phyloP scores from a whole-genome alignment of 768 basidiomycete genomes.

The Pholiota microspora region DNA sequence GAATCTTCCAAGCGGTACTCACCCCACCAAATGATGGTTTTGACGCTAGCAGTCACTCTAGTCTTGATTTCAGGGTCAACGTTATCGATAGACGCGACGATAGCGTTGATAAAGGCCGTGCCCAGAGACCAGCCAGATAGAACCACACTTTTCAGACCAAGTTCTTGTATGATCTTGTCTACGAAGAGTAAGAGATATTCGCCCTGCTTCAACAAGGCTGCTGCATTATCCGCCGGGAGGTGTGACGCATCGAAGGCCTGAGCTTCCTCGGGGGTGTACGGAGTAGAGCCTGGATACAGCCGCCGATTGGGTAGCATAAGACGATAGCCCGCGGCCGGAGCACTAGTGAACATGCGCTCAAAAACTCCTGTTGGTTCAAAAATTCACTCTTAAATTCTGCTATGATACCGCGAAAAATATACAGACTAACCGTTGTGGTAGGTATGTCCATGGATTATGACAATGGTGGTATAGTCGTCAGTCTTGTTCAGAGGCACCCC shows the following conservation, averaged over 20 bases:
- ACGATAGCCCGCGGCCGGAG: conserved; percentile 19
- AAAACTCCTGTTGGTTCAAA: conserved; percentile 20
- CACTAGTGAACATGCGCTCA: conserved; percentile 18
- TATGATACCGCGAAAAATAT: background rate
- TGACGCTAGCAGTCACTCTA: conserved; percentile 14
- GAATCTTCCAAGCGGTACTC: no score
- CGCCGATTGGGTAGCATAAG: conserved; percentile 32
- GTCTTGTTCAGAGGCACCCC: conserved; percentile 17
- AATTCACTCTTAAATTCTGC: background rate
- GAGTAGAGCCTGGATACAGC: conserved; percentile 30
- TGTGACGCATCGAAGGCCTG: conserved; percentile 12
- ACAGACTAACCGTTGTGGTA: conserved; percentile 23
- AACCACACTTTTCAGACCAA: conserved; percentile 17
- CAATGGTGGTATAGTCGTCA: conserved; percentile 21
- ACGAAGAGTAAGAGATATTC: conserved; percentile 26
- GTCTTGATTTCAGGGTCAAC: conserved; percentile 15
- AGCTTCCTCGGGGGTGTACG: conserved; percentile 24
- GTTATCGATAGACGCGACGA: conserved; percentile 18
- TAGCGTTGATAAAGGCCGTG: conserved; percentile 19
- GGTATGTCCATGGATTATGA: conserved; percentile 30
- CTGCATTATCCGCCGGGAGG: conserved; percentile 13
- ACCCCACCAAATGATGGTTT: conserved; percentile 11
- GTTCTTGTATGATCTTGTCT: conserved; percentile 23
- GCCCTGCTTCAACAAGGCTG: conserved; percentile 26
- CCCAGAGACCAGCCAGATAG: conserved; percentile 32